phyloP scores from a whole-genome alignment of 345 rosid genomes.

The Aurinia saxatilis region DNA sequence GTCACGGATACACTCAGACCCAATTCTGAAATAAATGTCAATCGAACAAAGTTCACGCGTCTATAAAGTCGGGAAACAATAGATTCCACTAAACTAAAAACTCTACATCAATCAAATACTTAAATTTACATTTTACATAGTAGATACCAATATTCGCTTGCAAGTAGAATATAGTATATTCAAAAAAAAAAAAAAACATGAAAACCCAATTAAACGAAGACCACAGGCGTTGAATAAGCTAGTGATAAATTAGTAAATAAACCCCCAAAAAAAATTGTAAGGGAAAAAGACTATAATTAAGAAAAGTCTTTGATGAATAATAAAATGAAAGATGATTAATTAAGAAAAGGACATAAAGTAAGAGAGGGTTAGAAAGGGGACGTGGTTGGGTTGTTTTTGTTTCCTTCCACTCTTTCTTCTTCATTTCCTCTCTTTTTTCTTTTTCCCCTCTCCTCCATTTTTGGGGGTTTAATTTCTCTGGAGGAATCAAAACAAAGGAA shows the following conservation, averaged over 20 bases:
- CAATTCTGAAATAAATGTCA: not conserved
- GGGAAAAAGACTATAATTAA: slow-evolving; percentile 19
- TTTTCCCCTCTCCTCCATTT: not conserved
- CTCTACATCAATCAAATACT: slow-evolving; percentile 21
- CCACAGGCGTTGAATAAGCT: slow-evolving; percentile 23
- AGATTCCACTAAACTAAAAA: not conserved
- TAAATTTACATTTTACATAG: not conserved
- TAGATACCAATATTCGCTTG: not conserved
- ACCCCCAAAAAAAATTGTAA: not conserved
- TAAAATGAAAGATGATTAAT: slow-evolving; percentile 4
- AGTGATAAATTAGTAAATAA: slow-evolving; percentile 11
- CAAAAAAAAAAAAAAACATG: slow-evolving; percentile 5
- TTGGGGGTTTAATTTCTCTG: not conserved
- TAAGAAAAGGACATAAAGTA: slow-evolving; percentile 22
- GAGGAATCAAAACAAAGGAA: not conserved
- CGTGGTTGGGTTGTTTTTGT: slow-evolving; percentile 32
- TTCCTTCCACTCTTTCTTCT: slow-evolving; percentile 30
- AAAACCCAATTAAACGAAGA: slow-evolving; percentile 10
- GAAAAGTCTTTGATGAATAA: slow-evolving; percentile 17
- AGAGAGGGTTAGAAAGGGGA: slow-evolving; percentile 20
- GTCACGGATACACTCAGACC: slow-evolving; percentile 7
- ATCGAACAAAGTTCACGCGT: slow-evolving; percentile 6
- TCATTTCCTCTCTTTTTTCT: slow-evolving; percentile 12
- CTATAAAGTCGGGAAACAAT: not conserved
- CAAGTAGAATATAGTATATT: slow-evolving; percentile 7